A percentile compares a stretch with the other conserved stretches of the same genome.
Evolutionary conservation across 2,329 filamentous ascomycete genomes (phyloP).

Genomic region (Fonsecaea multimorphosa): DNA sequence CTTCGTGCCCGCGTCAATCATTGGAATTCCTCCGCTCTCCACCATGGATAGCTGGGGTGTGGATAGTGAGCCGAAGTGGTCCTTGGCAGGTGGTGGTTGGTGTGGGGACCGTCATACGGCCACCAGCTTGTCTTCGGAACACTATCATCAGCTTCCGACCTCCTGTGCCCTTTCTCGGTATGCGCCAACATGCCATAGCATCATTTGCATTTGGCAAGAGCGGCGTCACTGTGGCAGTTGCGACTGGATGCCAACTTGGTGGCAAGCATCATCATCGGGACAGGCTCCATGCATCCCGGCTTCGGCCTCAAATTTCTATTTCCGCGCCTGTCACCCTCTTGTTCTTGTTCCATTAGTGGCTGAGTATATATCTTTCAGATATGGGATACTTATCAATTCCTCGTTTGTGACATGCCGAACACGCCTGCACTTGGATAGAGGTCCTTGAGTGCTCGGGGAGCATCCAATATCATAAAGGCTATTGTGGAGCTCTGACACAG

Average conservation of each 20-base stretch:
- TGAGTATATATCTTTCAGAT: background rate
- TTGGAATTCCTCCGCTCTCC: background rate
- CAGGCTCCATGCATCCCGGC: background rate
- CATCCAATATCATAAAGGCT: background rate
- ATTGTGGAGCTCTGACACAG: background rate
- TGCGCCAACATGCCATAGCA: background rate
- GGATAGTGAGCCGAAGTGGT: background rate
- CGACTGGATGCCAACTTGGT: background rate
- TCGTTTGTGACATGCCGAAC: background rate
- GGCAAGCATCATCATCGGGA: background rate
- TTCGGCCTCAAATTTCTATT: background rate
- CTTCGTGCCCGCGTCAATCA: background rate
- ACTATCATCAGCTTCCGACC: constrained; percentile 1
- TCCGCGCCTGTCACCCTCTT: background rate
- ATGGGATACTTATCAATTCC: background rate
- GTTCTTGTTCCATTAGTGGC: background rate
- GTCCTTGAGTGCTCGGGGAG: background rate
- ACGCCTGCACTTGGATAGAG: background rate
- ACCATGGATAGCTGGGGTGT: background rate
- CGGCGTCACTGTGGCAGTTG: background rate
- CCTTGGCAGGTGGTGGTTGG: background rate
- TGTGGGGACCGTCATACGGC: constrained; percentile 1
- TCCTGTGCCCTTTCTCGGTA: background rate
- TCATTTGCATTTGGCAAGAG: background rate
- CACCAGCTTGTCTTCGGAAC: constrained; percentile 9